Evolutionary conservation across 805 yeast species (phyloP).

Genomic region (Wickerhamomyces silvicola): DNA sequence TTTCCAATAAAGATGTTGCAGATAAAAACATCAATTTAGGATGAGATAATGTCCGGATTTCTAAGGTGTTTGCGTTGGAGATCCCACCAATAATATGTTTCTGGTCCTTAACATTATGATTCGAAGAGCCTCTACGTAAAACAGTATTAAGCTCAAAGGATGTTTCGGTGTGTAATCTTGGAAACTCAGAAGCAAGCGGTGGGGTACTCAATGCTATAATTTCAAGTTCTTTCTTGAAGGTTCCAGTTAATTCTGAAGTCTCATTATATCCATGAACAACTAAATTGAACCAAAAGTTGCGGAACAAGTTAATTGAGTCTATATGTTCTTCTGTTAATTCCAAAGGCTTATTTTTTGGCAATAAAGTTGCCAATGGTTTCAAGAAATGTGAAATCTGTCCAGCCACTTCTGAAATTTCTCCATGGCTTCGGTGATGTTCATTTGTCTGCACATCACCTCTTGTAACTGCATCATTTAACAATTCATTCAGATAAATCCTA

Average conservation of each 20-base stretch:
- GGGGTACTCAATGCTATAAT: constrained; percentile 84
- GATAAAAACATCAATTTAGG: constrained; percentile 85
- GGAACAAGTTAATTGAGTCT: constrained; percentile 52
- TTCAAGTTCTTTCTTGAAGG: constrained; percentile 43
- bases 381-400: constrained; percentile 57
- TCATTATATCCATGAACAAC: constrained; percentile 84
- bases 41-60: constrained; percentile 50
- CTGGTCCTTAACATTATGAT: constrained; percentile 71
- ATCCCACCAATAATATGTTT: constrained; percentile 43
- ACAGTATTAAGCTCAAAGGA: constrained; percentile 89
- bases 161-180: constrained; percentile 82
- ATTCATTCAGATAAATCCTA: constrained; percentile 53
- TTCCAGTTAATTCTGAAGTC: constrained; percentile 45
- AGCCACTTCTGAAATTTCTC: constrained; percentile 66
- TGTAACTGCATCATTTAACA: constrained; percentile 59
- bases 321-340: constrained; percentile 33
- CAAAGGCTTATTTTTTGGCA: constrained; percentile 52
- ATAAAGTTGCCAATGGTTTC: constrained; percentile 66
- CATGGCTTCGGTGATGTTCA: constrained; percentile 76
- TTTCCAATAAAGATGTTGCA: constrained; percentile 73
- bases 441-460: constrained; percentile 73
- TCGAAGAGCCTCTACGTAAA: constrained; percentile 82
- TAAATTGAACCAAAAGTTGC: constrained; percentile 92
- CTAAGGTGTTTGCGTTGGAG: constrained; percentile 38
- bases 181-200: constrained; percentile 74